Evolutionary conservation across 805 yeast species (phyloP), one percentile per base, ranked within the genome.

Genomic region (Hanseniaspora meyeri): DNA sequence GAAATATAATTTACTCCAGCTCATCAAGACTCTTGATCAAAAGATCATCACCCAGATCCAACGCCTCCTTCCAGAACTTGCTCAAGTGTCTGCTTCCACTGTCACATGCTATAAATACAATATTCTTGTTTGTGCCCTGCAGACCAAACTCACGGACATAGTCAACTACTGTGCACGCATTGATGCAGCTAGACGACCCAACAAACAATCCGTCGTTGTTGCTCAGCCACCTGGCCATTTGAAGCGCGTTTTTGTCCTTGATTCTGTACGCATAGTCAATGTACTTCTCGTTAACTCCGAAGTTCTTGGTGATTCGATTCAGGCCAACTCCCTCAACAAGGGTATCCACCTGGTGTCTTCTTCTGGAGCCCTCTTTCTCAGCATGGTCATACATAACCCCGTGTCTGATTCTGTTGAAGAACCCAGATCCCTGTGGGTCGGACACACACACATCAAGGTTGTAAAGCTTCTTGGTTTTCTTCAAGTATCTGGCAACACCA

Each of bases 281-380:
- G 58, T 68, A 76, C 1, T 68, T 65, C 62, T 86, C 88, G 1
- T 88, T 97, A 51, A 76, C 77, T 48, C 74, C 70, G 67, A 91
- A 87, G 67, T 91, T 91, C 64, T 78, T 77, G 0, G 98, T 91
- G 29, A 93, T 72, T 60, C 98, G 74, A 63, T 88, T 93, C 58
- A 91, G 70, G 0, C 98, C 98, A 32, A 91, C 85, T 0, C 98
- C 98, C 68, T 91, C 98, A 3, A 91, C 83, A 1, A 90, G 65
- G 0, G 97, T 93, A 68, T 91, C 98, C 1, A 91, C 97, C 69
- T 91, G 98, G 68, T 93, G 97, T 62, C 98, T 74, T 65, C 97
- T 77, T 62, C 97, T 75, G 0, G 93, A 86, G 0, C 98, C 98
- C 70, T 91, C 98, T 61, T 78, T 82, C 68, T 91, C 98, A 8